Conservation (phyloP, 129 eudicot genomes). For the Oenanthe sinensis region DNA sequence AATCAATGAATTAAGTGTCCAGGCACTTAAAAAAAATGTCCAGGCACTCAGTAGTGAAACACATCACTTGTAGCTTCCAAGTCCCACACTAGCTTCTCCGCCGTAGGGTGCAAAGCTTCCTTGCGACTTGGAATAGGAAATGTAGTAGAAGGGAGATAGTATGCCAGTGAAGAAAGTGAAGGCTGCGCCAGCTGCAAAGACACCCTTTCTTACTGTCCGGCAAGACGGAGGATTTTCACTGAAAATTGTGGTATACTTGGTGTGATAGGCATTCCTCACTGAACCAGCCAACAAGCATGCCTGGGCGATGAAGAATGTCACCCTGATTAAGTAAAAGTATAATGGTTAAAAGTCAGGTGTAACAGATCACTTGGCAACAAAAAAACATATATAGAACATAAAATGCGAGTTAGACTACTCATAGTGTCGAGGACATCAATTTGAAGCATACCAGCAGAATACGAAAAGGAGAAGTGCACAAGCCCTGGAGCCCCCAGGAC, state of each 20-base stretch:
- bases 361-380: neutral
- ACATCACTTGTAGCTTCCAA: conserved; percentile 62
- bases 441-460: conserved; percentile 54
- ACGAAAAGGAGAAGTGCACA: conserved; percentile 65
- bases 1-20: conserved; percentile 4
- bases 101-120: conserved; percentile 41
- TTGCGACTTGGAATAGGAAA: conserved; percentile 54
- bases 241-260: conserved; percentile 51
- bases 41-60: neutral
- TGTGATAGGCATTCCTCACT: conserved; percentile 81
- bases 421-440: neutral
- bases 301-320: conserved; percentile 69
- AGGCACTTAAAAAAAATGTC: neutral
- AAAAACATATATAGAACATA: neutral
- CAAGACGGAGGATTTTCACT: conserved; percentile 57
- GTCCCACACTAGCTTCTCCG: conserved; percentile 61
- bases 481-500: conserved; percentile 81
- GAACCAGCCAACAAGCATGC: conserved; percentile 86
- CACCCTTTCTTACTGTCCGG: conserved; percentile 85
- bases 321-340: conserved; percentile 34
- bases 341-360: neutral
- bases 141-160: conserved; percentile 63
- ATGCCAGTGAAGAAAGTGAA: conserved; percentile 61
- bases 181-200: conserved; percentile 92
- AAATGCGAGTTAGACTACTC: neutral